Base-by-base conservation (phyloP, 1,139 yeast species). In the Candida mesenterica region DNA sequence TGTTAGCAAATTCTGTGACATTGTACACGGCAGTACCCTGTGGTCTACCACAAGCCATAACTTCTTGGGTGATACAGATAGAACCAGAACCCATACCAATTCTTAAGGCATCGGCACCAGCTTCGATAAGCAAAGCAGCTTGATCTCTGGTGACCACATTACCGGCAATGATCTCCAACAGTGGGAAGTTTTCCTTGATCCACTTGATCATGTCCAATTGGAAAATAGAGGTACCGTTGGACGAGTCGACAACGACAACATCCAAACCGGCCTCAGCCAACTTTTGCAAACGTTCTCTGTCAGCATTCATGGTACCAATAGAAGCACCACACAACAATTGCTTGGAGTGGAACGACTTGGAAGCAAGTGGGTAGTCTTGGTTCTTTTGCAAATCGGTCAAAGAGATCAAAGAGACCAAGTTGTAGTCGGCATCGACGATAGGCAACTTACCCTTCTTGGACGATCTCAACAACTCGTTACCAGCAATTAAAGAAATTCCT, bases 11-110 rank as follows among this genome's bases (percentile, higher is more conserved):
- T 69, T 88, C 90, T 44, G 89, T 74, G 35, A 88, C 96, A 45
- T 79, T 80, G 72, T 77, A 87, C 38, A 88, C 96, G 42, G 96
- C 96, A 45, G 96, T 87, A 70, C 97, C 99, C 75, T 94, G 98
- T 42, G 99, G 98, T 77, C 98, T 90, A 69, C 99, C 99, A 72
- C 96, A 95, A 35, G 99, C 98, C 99, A 92, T 92, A 43, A 92
- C 98, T 72, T 92, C 99, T 73, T 94, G 98, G 40, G 98, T 92
- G 60, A 92, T 94, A 77, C 97, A 92, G 59, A 92, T 92, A 42
- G 97, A 88, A 58, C 98, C 98, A 29, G 97, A 88, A 57, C 99
- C 99, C 99, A 92, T 92, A 72, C 98, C 99, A 50, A 92, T 90
- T 77, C 97, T 89, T 57, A 92, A 77, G 61, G 90, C 98, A 66